Percentiles rank a stretch among this genome's conserved stretches.
phyloP scores from a whole-genome alignment of 2,329 filamentous ascomycete genomes.

The Byssochlamys sp. region DNA sequence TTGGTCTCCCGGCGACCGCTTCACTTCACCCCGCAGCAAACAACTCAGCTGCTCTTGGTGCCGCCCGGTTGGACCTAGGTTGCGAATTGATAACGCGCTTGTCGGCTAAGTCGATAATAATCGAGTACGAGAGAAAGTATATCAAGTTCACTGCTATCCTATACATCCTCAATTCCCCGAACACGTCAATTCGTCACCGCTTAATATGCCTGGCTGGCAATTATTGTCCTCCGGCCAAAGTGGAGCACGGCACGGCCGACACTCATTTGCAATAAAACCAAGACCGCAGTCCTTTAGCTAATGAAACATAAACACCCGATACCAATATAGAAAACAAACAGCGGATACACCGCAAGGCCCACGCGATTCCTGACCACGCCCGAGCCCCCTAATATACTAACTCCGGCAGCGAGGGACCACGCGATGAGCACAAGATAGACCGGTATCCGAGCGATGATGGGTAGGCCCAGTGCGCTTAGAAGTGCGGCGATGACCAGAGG shows the following conservation, averaged over 20 bases:
- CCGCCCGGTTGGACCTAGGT: neutral
- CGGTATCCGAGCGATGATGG: slow-evolving; percentile 73
- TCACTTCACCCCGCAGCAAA: slow-evolving; percentile 9
- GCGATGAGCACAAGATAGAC: slow-evolving; percentile 79
- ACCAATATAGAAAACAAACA: slow-evolving; percentile 90
- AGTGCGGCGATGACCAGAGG: slow-evolving; percentile 87
- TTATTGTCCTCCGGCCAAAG: neutral
- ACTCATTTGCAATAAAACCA: neutral
- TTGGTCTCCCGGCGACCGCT: slow-evolving; percentile 12
- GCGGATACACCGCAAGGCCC: slow-evolving; percentile 82
- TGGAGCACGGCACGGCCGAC: neutral
- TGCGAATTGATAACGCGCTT: neutral
- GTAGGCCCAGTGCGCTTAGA: slow-evolving; percentile 72
- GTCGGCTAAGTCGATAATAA: neutral
- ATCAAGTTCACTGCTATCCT: neutral
- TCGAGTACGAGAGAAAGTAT: too few relatives aligned
- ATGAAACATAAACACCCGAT: slow-evolving; percentile 95
- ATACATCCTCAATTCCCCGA: neutral
- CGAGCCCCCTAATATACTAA: slow-evolving; percentile 90
- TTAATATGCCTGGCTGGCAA: neutral
- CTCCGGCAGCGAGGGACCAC: slow-evolving; percentile 89
- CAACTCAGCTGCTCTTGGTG: neutral
- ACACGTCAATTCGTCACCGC: neutral
- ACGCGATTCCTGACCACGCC: slow-evolving; percentile 93
- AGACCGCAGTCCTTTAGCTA: slow-evolving; percentile 48